Conservation (phyloP, 2,329 filamentous ascomycete species). For the Venturia aucupariae region DNA sequence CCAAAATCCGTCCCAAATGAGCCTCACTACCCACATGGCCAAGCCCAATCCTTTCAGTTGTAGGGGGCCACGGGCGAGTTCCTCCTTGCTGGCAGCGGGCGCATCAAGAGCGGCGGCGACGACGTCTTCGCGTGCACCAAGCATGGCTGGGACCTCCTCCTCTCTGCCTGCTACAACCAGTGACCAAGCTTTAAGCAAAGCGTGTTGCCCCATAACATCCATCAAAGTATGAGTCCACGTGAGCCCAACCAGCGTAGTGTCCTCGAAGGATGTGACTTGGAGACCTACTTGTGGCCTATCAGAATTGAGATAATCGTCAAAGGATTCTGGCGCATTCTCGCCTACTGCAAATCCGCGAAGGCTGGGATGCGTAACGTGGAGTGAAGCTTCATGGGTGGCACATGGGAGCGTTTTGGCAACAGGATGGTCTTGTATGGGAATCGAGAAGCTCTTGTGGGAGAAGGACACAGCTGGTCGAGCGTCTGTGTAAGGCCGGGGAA, state of each 20-base stretch:
- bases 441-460: background rate
- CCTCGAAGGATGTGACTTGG: conserved; percentile 39
- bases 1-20: background rate
- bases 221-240: conserved; percentile 40
- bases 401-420: background rate
- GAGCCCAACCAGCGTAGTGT: conserved; percentile 42
- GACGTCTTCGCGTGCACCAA: background rate
- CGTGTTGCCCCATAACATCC: conserved; percentile 23
- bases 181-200: background rate
- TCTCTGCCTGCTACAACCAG: background rate
- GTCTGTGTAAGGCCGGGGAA: background rate
- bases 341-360: background rate
- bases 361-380: background rate
- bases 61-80: background rate
- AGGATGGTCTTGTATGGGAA: background rate
- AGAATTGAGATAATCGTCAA: background rate
- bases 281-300: conserved; percentile 37
- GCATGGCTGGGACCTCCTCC: background rate
- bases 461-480: background rate
- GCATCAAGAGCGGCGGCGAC: background rate
- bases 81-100: background rate
- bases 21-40: background rate
- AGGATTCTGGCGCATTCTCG: background rate
- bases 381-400: background rate
- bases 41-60: background rate